A percentile compares a stretch with the other conserved stretches of the same genome.
These are phyloP conservation scores for Dichotomocladium elegans DNA, from an alignment of 371 early-diverging fungal genomes.

Conservation along the genomic window DNA sequence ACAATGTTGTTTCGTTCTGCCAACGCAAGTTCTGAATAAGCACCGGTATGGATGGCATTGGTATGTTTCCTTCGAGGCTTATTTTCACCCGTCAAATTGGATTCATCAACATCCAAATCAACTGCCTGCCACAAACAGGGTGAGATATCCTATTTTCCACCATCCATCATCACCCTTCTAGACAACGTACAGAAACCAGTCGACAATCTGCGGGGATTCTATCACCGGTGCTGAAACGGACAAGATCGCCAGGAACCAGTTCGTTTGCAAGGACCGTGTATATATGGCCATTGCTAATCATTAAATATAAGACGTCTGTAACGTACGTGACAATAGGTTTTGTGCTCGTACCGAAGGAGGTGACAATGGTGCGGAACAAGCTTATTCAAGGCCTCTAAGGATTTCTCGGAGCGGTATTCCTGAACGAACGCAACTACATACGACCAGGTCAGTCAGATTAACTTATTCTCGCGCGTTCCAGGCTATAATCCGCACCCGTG, in stretches of 20 bases:
- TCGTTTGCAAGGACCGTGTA: conserved; percentile 62
- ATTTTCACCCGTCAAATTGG: conserved; percentile 87
- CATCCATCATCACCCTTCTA: background rate
- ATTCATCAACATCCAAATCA: conserved; percentile 83
- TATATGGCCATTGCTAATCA: conserved; percentile 55
- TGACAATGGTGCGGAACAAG: conserved; percentile 85
- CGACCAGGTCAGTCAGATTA: background rate
- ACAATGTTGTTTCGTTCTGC: conserved; percentile 81
- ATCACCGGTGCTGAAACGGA: conserved; percentile 81
- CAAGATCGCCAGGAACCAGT: conserved; percentile 84
- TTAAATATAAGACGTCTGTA: background rate
- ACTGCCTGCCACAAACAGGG: conserved; percentile 42
- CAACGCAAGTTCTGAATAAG: conserved; percentile 55
- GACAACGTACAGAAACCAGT: conserved; percentile 49
- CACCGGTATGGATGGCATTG: conserved; percentile 48
- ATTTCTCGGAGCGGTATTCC: conserved; percentile 86
- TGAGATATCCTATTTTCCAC: background rate
- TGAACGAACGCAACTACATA: conserved; percentile 85
- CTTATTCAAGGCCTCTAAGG: conserved; percentile 81
- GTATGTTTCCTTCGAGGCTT: conserved; percentile 69
- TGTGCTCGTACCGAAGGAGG: conserved; percentile 57
- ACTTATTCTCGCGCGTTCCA: background rate
- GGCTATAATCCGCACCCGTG: conserved; percentile 52
- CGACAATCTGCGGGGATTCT: conserved; percentile 87
- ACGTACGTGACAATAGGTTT: background rate